Conservation (phyloP, 2,329 filamentous ascomycete species). For the Eurotiales sp. region DNA sequence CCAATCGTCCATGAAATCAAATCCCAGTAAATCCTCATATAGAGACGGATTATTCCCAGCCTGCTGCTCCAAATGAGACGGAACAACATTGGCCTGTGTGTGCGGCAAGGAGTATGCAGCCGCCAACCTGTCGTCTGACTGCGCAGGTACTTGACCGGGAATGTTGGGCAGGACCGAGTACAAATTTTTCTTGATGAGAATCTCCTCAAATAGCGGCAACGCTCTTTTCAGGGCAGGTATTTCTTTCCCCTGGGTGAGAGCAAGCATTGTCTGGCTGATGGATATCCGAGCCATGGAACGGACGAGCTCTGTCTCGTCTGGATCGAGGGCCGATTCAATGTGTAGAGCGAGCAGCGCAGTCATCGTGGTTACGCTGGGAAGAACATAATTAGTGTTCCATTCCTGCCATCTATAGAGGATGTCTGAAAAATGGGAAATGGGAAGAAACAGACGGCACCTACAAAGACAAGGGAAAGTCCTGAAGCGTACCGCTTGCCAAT, state of each 20-base stretch:
- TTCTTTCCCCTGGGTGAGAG: not conserved
- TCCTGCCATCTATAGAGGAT: too few relatives aligned
- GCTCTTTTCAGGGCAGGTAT: conserved; percentile 1
- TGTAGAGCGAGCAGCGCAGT: not conserved
- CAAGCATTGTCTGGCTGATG: not conserved
- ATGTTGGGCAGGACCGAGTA: not conserved
- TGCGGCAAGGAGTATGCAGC: too few relatives aligned
- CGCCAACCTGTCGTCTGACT: too few relatives aligned
- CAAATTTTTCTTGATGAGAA: not conserved
- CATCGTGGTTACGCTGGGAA: not conserved
- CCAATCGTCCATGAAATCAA: too few relatives aligned
- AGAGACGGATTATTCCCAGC: too few relatives aligned
- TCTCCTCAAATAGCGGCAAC: not conserved
- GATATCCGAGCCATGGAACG: conserved; percentile 1
- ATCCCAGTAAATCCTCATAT: too few relatives aligned
- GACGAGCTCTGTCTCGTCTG: not conserved
- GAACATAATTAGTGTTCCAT: not conserved
- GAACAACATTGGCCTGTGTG: too few relatives aligned
- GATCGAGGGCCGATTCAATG: not conserved
- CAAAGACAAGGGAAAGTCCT: not conserved
- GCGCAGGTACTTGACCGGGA: conserved; percentile 11
- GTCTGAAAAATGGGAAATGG: not conserved
- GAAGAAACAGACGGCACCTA: not conserved
- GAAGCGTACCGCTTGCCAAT: not conserved
- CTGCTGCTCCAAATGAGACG: too few relatives aligned